Evolutionary conservation across 805 yeast species (phyloP), one percentile per base, ranked within the genome.

Genomic region (Clavispora carvajalis): DNA sequence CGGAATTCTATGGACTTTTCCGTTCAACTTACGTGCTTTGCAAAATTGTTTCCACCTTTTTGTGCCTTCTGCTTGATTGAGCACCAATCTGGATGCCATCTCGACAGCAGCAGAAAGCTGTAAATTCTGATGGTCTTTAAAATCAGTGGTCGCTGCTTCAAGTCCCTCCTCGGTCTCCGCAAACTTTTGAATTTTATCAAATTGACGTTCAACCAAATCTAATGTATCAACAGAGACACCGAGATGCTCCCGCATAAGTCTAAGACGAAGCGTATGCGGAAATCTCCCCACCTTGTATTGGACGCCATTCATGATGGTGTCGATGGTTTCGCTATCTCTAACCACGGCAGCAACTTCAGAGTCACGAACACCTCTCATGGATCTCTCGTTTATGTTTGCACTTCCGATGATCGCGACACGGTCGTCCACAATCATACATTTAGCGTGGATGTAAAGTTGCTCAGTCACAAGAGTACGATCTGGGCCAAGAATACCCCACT

Each of bases 371-470:
- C 99, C 99, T 52, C 93, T 73, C 88, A 90, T 90, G 0, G 98
- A 91, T 53, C 99, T 75, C 60, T 93, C 99, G 57, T 93, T 93
- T 45, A 93, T 87, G 55, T 93, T 93, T 0, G 99, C 99, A 55
- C 96, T 87, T 2, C 99, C 99, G 54, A 93, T 90, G 33, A 93
- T 84, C 4, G 96, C 97, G 34, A 82, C 77, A 36, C 96, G 73
- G 55, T 93, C 99, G 64, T 93, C 99, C 9, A 84, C 96, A 52
- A 93, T 74, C 80, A 93, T 74, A 7, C 83, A 76, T 58, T 93
- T 93, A 1, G 96, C 96, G 60, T 93, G 99, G 25, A 93, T 84
- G 57, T 93, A 93, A 33, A 93, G 71, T 57, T 90, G 96, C 54
- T 93, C 99, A 2, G 95, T 87, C 2, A 83, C 88, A 34, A 93